These are phyloP conservation scores for Xylaria grammica DNA, from an alignment of 495 filamentous ascomycete species.

Conservation along the genomic window DNA sequence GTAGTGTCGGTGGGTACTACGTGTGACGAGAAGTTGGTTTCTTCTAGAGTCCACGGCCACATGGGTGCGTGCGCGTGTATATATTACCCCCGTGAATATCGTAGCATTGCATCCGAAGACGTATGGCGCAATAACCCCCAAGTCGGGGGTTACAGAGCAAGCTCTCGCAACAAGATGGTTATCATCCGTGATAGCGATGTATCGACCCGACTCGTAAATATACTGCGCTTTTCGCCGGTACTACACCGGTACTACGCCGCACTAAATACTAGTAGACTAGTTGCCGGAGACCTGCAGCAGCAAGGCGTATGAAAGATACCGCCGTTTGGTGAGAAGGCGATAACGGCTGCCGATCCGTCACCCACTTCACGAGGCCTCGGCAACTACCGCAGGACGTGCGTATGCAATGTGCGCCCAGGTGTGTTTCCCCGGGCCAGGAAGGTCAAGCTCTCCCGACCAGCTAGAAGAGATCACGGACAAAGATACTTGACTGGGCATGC, in stretches of 20 bases:
- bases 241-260: too few relatives aligned
- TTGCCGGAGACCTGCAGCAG: background rate
- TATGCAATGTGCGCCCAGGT: background rate
- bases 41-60: background rate
- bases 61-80: background rate
- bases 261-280: too few relatives aligned
- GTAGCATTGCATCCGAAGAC: conserved; percentile 2
- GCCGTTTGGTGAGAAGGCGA: background rate
- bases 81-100: background rate
- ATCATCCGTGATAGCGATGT: background rate
- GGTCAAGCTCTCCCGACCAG: background rate
- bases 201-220: background rate
- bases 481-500: conserved; percentile 8
- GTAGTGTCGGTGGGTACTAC: background rate
- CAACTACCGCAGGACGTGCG: background rate
- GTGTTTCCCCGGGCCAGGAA: background rate
- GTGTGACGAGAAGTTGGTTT: background rate
- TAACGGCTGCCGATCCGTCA: conserved; percentile 1
- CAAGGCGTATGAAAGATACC: background rate
- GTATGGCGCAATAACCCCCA: conserved; percentile 2
- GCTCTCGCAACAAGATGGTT: background rate
- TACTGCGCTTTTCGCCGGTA: background rate
- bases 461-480: conserved; percentile 13
- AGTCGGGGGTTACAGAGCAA: conserved; percentile 1
- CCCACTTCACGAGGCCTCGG: conserved; percentile 16